Evolutionary conservation across 208 protist genomes (phyloP).

Genomic region (Porcisia hertigi): DNA sequence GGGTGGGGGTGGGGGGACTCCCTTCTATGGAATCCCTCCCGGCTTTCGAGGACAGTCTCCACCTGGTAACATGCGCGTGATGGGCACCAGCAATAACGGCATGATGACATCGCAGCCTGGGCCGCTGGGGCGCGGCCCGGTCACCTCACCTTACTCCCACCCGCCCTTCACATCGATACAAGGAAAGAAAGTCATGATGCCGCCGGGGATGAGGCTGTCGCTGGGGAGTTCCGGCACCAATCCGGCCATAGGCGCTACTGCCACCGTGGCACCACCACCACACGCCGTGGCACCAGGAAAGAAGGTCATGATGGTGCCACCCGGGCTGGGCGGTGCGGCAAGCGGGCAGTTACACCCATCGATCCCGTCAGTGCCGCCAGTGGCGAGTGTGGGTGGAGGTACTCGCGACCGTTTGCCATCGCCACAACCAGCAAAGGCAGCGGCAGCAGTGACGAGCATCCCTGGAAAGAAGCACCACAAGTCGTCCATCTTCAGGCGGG

Average conservation of each 20-base stretch:
- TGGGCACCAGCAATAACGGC: constrained; percentile 9
- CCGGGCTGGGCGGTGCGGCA: too few relatives aligned
- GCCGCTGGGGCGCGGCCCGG: not conserved
- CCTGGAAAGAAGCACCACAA: not conserved
- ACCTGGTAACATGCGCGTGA: constrained; percentile 3
- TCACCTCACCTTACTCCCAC: not conserved
- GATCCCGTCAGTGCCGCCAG: not conserved
- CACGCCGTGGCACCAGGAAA: not conserved
- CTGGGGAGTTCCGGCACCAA: not conserved
- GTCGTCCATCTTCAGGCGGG: not conserved
- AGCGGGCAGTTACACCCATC: not conserved
- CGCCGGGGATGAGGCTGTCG: constrained; percentile 22
- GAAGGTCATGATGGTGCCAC: constrained; percentile 23
- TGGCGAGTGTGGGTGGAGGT: not conserved
- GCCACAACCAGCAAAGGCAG: not conserved
- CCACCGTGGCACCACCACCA: not conserved
- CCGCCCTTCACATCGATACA: constrained; percentile 20
- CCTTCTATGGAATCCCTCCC: not conserved
- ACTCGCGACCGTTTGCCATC: not conserved
- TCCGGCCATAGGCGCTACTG: not conserved
- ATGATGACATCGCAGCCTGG: not conserved
- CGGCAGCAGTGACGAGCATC: not conserved
- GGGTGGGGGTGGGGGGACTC: too few relatives aligned
- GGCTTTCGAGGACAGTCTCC: constrained; percentile 18
- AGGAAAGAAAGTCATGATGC: constrained; percentile 37